Evolutionary conservation across 805 yeast genomes (phyloP), one percentile per base, ranked within the genome.

Genomic region (Millerozyma miso): DNA sequence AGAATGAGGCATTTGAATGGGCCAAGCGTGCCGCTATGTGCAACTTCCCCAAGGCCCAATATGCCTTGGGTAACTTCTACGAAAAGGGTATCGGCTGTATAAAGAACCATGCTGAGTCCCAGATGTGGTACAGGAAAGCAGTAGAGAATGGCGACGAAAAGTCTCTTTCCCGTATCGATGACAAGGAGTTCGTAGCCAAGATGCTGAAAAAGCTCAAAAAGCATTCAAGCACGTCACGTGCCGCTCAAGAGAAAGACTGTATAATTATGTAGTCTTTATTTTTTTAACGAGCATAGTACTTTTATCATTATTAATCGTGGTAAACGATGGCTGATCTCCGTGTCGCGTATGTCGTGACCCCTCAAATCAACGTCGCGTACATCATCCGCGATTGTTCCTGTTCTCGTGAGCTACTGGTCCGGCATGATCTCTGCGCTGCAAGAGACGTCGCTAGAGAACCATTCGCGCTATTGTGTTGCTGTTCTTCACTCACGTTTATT

Each of bases 1-100:
- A 83, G 42, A 76, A 68, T 41, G 97, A 90, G 63, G 95, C 97
- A 1, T 91, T 83, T 60, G 93, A 88, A 54, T 93, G 98, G 98
- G 97, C 97, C 1, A 68, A 78, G 41, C 73, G 87, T 49, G 91
- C 98, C 0, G 97, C 98, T 0, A 71, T 76, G 34, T 67, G 79
- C 33, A 87, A 87, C 13, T 71, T 76, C 31, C 76, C 88, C 4
- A 88, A 88, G 60, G 98, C 95, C 1, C 95, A 88, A 73, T 81
- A 77, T 59, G 85, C 95, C 0, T 68, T 88, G 34, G 96, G 90
- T 19, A 83, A 85, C 56, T 89, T 90, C 55, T 81, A 79, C 55
- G 95, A 88, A 47, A 77, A 81, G 56, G 98, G 98, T 1, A 80
- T 88, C 49, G 99, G 98, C 1, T 84, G 95, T 58, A 79, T 74